These are phyloP conservation scores for Piper betle DNA, from an alignment of 164 flowering plant genomes.

Conservation along the genomic window DNA sequence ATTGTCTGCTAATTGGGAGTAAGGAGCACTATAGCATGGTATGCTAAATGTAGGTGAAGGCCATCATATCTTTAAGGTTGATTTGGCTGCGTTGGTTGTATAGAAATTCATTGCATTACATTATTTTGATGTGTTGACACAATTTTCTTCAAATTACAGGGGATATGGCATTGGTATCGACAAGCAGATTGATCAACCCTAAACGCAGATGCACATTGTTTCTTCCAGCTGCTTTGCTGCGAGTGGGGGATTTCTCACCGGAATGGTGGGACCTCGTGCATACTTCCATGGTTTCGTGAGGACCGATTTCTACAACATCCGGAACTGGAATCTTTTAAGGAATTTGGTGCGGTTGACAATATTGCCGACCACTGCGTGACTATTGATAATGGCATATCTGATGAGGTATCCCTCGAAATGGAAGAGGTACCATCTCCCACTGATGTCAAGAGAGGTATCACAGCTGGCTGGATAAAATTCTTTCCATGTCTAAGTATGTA, in stretches of 20 bases:
- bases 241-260: constrained; percentile 87
- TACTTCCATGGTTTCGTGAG: constrained; percentile 66
- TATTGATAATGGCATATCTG: constrained; percentile 33
- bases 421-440: neutral
- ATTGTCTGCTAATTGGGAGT: no score
- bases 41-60: no score
- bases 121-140: neutral
- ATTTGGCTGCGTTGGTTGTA: neutral
- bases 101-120: neutral
- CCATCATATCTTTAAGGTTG: no score
- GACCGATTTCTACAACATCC: constrained; percentile 59
- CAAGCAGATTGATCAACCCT: constrained; percentile 48
- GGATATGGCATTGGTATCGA: constrained; percentile 49
- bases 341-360: constrained; percentile 20
- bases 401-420: constrained; percentile 25
- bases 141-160: neutral
- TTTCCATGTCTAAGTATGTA: no score
- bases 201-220: constrained; percentile 77
- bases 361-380: constrained; percentile 56
- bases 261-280: constrained; percentile 86
- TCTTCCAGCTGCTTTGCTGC: constrained; percentile 60
- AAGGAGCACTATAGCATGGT: no score
- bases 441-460: neutral
- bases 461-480: neutral
- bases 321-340: constrained; percentile 27